Conservation (phyloP, 2,329 filamentous ascomycete species). For the Kalaharituber pfeilii region DNA sequence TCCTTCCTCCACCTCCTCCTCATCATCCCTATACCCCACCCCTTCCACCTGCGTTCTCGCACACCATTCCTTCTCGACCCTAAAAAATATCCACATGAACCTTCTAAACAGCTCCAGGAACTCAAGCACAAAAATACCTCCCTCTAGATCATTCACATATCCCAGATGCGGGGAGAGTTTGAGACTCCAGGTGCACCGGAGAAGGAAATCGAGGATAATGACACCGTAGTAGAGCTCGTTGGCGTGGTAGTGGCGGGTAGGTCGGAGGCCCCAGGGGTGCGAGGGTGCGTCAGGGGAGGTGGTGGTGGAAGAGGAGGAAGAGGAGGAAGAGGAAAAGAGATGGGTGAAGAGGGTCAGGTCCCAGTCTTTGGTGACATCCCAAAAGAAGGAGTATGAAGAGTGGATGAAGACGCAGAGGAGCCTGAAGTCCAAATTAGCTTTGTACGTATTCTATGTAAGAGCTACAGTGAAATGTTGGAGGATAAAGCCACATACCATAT, state of each 20-base stretch:
- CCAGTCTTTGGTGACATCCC: conserved; percentile 95
- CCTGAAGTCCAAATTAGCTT: conserved; percentile 28
- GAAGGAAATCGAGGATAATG: conserved; percentile 57
- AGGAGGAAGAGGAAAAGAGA: not conserved
- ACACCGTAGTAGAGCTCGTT: conserved; percentile 66
- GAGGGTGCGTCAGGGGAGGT: conserved; percentile 35
- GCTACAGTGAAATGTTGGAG: not conserved
- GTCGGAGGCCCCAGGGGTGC: conserved; percentile 61
- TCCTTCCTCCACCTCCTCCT: not conserved
- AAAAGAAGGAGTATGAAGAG: conserved; percentile 92
- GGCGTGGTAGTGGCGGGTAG: conserved; percentile 53
- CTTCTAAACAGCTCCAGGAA: conserved; percentile 69
- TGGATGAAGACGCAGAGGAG: conserved; percentile 60
- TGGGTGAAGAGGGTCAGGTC: conserved; percentile 65
- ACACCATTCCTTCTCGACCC: conserved; percentile 91
- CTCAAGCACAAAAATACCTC: conserved; percentile 74
- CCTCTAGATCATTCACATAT: conserved; percentile 71
- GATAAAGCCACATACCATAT: conserved; percentile 32
- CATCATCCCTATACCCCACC: no score
- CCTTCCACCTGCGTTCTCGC: no score
- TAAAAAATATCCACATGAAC: conserved; percentile 96
- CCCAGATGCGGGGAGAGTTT: conserved; percentile 71
- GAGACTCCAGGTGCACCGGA: conserved; percentile 75
- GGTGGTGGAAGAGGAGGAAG: not conserved
- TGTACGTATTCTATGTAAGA: not conserved